A percentile compares a stretch with the other conserved stretches of the same genome.
phyloP scores from a whole-genome alignment of 2,329 filamentous ascomycete species.

The Penicillium sclerotigenum region DNA sequence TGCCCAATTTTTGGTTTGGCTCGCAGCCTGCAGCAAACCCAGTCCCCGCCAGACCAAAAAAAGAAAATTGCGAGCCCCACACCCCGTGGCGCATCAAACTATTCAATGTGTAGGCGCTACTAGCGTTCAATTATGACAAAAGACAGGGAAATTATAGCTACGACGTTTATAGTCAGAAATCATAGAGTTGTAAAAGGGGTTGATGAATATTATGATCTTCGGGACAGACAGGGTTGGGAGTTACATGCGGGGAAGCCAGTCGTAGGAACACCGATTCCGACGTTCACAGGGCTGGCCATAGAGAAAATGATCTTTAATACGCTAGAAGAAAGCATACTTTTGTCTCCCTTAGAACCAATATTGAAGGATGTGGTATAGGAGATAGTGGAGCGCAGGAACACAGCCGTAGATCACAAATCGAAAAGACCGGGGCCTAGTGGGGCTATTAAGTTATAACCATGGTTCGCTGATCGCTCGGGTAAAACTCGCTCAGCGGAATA shows the following conservation, averaged over 20 bases:
- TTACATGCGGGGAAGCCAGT: neutral
- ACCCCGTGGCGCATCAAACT: neutral
- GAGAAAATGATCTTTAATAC: no score
- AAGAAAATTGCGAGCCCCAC: conserved; percentile 5
- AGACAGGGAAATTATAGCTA: neutral
- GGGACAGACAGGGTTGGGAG: neutral
- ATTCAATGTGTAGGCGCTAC: conserved; percentile 1
- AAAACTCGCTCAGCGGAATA: conserved; percentile 18
- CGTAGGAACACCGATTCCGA: neutral
- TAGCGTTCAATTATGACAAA: neutral
- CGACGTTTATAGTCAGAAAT: conserved; percentile 7
- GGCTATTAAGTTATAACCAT: neutral
- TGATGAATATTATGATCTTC: conserved; percentile 5
- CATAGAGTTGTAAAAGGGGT: neutral
- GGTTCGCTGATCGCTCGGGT: conserved; percentile 26
- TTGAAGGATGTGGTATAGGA: neutral
- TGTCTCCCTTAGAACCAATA: no score
- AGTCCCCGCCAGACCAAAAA: conserved; percentile 3
- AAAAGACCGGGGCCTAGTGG: conserved; percentile 3
- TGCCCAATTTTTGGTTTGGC: neutral
- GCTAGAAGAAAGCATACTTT: neutral
- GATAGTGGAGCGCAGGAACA: neutral
- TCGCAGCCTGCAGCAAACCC: neutral
- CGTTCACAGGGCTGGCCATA: neutral
- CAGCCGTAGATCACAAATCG: neutral